These are phyloP conservation scores for Alloteropsis angusta DNA, from an alignment of 202 grass and related monocot species.

Conservation along the genomic window DNA sequence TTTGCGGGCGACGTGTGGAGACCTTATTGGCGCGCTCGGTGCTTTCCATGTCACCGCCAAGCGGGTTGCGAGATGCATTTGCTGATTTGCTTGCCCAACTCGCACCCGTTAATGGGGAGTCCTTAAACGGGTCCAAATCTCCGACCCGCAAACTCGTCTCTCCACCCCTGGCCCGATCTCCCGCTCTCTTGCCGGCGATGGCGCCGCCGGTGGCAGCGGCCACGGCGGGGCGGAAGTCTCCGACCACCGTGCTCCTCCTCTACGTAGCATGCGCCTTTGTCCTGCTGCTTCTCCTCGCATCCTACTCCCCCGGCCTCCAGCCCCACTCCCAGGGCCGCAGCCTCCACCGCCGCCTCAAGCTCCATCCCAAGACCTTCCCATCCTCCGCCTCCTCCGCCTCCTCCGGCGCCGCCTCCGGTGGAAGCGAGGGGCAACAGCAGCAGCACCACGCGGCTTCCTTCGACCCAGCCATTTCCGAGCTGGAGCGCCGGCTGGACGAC, in stretches of 20 bases:
- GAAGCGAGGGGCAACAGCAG: background rate
- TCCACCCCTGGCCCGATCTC: background rate
- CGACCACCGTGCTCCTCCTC: slow-evolving; percentile 32
- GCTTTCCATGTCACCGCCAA: background rate
- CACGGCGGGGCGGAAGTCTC: slow-evolving; percentile 27
- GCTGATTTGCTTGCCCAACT: background rate
- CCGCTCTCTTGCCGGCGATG: slow-evolving; percentile 30
- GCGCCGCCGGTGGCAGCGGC: background rate
- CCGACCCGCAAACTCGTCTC: slow-evolving; percentile 15
- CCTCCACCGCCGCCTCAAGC: slow-evolving; percentile 69
- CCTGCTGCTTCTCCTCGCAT: slow-evolving; percentile 45
- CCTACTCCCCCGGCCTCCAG: slow-evolving; percentile 23
- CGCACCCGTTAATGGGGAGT: background rate
- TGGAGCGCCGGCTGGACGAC: slow-evolving; percentile 69
- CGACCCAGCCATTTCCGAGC: slow-evolving; percentile 64
- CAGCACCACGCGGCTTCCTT: slow-evolving; percentile 31
- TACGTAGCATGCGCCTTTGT: slow-evolving; percentile 37
- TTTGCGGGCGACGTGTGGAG: background rate
- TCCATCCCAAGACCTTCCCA: slow-evolving; percentile 37
- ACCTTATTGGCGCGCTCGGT: background rate
- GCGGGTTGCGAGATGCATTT: background rate
- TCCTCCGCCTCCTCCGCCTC: slow-evolving; percentile 26
- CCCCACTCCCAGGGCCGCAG: slow-evolving; percentile 14
- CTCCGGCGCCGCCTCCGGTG: background rate
- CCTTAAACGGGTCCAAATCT: slow-evolving; percentile 35